Evolutionary conservation across 768 basidiomycete species (phyloP).

Genomic region (Tubosaeta sp.): DNA sequence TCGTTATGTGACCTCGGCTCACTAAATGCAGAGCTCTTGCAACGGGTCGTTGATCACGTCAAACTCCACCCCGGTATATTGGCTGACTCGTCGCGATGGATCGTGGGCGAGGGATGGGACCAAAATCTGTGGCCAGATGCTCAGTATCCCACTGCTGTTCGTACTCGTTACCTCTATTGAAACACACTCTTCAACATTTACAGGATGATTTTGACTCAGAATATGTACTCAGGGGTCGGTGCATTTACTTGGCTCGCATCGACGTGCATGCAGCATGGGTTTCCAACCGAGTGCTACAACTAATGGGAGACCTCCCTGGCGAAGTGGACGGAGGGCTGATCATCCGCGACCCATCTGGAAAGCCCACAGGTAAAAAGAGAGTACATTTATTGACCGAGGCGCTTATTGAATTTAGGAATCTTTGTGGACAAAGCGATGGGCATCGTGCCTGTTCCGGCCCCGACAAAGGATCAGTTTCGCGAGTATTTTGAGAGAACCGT

Average conservation of each 20-base stretch:
- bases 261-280: constrained; percentile 90
- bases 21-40: constrained; percentile 51
- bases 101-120: constrained; percentile 91
- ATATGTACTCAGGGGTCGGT: constrained; percentile 59
- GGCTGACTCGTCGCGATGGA: constrained; percentile 57
- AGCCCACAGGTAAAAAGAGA: constrained; percentile 56
- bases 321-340: constrained; percentile 71
- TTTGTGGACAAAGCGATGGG: constrained; percentile 87
- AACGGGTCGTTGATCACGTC: constrained; percentile 57
- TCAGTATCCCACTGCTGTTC: constrained; percentile 72
- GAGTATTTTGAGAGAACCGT: constrained; percentile 62
- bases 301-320: constrained; percentile 57
- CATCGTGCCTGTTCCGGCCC: constrained; percentile 63
- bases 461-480: constrained; percentile 51
- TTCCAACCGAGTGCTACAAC: constrained; percentile 63
- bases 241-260: constrained; percentile 70
- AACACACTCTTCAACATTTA: background rate
- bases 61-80: constrained; percentile 51
- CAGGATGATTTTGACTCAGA: constrained; percentile 75
- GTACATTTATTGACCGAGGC: background rate
- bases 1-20: background rate
- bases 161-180: constrained; percentile 22
- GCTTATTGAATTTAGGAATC: constrained; percentile 41
- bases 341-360: constrained; percentile 53
- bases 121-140: constrained; percentile 71